phyloP scores from a whole-genome alignment of 306 rosid species.

The Vigna trinervia region DNA sequence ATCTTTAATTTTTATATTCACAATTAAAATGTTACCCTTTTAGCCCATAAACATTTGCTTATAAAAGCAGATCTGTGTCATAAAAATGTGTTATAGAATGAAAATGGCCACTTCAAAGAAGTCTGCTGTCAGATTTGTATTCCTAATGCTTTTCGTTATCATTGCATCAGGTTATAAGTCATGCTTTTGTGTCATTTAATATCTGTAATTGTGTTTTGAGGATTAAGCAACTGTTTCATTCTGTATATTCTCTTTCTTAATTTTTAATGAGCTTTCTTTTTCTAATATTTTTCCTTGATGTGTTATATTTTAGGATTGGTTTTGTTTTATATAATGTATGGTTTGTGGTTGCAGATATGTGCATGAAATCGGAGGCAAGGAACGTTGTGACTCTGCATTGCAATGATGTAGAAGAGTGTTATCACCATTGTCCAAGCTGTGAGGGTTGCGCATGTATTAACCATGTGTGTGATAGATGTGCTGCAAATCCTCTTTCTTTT shows the following conservation, averaged over 20 bases:
- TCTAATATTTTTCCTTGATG: not conserved
- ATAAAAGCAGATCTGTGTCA: not conserved
- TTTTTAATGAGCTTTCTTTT: no score
- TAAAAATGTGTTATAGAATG: not conserved
- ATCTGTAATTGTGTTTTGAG: not conserved
- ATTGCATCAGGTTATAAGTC: not conserved
- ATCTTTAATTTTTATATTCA: no score
- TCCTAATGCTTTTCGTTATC: not conserved
- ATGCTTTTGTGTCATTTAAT: not conserved
- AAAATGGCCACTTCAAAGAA: not conserved
- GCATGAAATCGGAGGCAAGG: not conserved
- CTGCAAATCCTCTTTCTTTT: not conserved
- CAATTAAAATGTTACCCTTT: not conserved
- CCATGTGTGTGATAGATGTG: no score
- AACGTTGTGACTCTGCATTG: not conserved
- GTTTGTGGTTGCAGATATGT: not conserved
- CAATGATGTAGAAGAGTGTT: fast-evolving
- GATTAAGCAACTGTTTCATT: no score
- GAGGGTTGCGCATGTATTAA: not conserved
- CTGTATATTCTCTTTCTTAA: no score
- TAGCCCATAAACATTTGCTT: not conserved
- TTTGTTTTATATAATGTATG: not conserved
- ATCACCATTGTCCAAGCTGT: not conserved
- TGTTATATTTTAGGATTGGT: not conserved
- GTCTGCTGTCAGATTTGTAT: not conserved